Base-by-base conservation (phyloP, 2,329 filamentous ascomycete species). In the Waltergamsia citrina region DNA sequence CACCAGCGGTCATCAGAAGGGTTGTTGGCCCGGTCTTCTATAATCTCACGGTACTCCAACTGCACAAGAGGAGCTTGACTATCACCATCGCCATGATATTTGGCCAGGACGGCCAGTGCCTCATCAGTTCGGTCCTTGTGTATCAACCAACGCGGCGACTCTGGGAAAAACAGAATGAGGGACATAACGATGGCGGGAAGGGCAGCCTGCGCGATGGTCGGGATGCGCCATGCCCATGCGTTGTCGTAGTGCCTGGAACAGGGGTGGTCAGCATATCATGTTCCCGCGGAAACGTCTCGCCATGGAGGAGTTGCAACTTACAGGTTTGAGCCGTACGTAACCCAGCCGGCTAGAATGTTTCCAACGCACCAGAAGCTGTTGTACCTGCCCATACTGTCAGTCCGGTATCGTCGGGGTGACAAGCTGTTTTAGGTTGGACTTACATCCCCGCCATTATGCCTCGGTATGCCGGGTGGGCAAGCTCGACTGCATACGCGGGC, bases 1-100 rank as follows among this genome's bases (percentile, higher is more conserved):
- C 65, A 72, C 66, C 67, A 72, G 31, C 60, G 57, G 53, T 71
- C 71, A 39, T 72, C 69, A 2, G 65, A 65, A 7, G 63, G 67
- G 33, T 69, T 62, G 7, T 55, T 55, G n/a, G 62, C 59, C 33
- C 65, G 64, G 35, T 62, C 58, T n/a, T 49, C 47, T 7, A 59
- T 45, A 54, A 69, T 63, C 38, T 73, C 65, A 42, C 64, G 60
- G 39, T 71, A 58, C 45, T 72, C 65, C 4, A 74, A 57, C 42
- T 63, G 57, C 3, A 73, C 70, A 41, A 70, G 63, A 3, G 68
- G 57, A 36, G 67, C 64, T 10, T 69, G 56, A 7, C 52, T 50
- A 17, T 63, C 57, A 18, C 69, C 70, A 28, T 73, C 63, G 31
- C 69, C 69, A 40, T 74, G 70, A 37, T 67, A 72, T 4, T 49